Conservation (phyloP, 78 protist species). For the Anaeramoeba ignava region DNA sequence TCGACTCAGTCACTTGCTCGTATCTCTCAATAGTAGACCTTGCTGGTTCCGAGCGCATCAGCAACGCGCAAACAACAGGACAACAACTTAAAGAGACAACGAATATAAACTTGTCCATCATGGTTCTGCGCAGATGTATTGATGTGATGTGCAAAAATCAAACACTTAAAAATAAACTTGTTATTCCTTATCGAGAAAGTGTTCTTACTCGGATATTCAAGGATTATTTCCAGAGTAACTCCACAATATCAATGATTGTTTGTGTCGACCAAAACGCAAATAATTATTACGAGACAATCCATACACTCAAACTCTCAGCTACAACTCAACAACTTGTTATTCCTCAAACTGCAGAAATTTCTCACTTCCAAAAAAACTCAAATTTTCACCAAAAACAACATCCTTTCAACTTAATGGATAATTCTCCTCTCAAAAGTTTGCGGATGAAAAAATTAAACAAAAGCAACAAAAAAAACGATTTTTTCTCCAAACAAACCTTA, state of each 20-base stretch:
- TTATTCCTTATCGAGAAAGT: constrained; percentile 59
- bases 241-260: constrained; percentile 47
- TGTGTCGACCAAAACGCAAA: constrained; percentile 30
- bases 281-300: constrained; percentile 41
- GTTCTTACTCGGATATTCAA: constrained; percentile 57
- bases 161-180: constrained; percentile 10
- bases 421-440: no score
- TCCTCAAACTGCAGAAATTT: no score
- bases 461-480: no score
- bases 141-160: constrained; percentile 43
- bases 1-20: constrained; percentile 15
- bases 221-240: constrained; percentile 38
- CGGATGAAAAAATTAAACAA: no score
- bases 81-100: constrained; percentile 41
- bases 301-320: constrained; percentile 50
- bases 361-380: no score
- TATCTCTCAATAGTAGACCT: constrained; percentile 47
- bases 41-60: constrained; percentile 55
- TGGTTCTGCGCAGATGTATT: constrained; percentile 42
- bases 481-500: no score
- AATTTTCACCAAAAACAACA: no score
- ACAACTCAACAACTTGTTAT: no score
- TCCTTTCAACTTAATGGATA: no score
- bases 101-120: constrained; percentile 48
- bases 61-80: constrained; percentile 32